Evolutionary conservation across 371 early-diverging fungal species (phyloP), one percentile per base, ranked within the genome.

Genomic region (Mortierella sp.): DNA sequence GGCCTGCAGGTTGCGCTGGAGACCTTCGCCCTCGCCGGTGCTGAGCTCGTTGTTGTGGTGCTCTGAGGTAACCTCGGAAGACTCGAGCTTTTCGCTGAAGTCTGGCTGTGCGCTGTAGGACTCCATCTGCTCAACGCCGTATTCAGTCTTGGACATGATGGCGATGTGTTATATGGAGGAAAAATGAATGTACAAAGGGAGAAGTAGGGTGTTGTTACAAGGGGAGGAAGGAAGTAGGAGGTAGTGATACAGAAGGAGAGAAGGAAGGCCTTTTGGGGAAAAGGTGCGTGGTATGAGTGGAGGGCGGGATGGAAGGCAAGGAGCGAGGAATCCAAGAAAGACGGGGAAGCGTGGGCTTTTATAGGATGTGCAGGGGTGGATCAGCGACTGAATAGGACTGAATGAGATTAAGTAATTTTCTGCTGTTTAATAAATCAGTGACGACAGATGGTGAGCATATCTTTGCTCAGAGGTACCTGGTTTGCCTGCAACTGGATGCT

Each of bases 1-100:
- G 72, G 93, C 90, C 78, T 88, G 88, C 51, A 95, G 87, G 71
- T 89, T 90, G 46, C 95, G 91, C 74, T 94, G 89, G n/a, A 92
- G 89, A 16, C 71, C 71, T 5, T 71, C 50, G 19, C 64, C 61
- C 43, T 67, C 26, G 26, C 46, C 50, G 34, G 77, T 77, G 64
- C 61, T 71, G 43, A 72, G 48, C 13, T 77, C 77, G 19, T 77
- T 73, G 40, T 40, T 14, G 5, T 44, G 43, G 5, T 14, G 9
- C 64, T 64, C 37, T 19, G 53, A 21, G 40, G 26, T 31, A 31
- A 21, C 0, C 2, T 64, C n/a, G 0, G 28, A 14, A 28, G n/a
- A 3, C 8, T 43, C 73, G 57, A 26, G 0, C 73, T 73, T 73
- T 40, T 43, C 73, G 44, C 31, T 19, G 21, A 19, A 26, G 37